Conservation (phyloP, 2,329 filamentous ascomycete species). For the Clonostachys rosea region DNA sequence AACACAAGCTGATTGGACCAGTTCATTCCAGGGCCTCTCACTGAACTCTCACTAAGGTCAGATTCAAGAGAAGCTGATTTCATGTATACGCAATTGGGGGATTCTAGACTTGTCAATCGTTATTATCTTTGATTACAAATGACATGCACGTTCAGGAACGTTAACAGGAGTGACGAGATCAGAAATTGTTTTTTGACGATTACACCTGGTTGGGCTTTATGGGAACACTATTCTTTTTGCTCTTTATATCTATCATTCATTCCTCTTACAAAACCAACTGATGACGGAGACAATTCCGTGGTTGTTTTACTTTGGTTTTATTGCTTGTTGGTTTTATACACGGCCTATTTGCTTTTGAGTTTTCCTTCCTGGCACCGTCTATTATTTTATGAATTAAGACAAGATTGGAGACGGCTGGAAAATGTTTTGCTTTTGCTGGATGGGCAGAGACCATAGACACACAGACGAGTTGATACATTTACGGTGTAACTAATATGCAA, state of each 20-base stretch:
- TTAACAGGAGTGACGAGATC: no score
- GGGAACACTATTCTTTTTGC: not conserved
- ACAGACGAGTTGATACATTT: slow-evolving; percentile 20
- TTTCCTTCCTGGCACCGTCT: no score
- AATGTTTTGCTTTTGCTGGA: slow-evolving; percentile 17
- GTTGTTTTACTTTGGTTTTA: slow-evolving; percentile 1
- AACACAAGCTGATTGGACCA: slow-evolving; percentile 54
- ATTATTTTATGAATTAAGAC: not conserved
- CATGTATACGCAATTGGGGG: no score
- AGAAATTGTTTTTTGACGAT: no score
- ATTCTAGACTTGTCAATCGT: no score
- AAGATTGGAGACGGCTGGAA: not conserved
- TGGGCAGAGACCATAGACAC: slow-evolving; percentile 27
- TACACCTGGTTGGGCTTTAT: not conserved
- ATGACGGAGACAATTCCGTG: not conserved
- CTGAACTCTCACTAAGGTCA: slow-evolving; percentile 52
- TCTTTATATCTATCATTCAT: not conserved
- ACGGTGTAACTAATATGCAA: slow-evolving; percentile 29
- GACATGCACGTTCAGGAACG: not conserved
- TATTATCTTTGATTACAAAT: not conserved
- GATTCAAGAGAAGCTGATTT: no score
- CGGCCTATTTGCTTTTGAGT: no score
- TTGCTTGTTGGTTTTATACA: not conserved
- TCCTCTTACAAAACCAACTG: not conserved
- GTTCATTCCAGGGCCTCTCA: slow-evolving; percentile 66